Percentiles rank a stretch among this genome's conserved stretches.
Evolutionary conservation across 1,284 basidiomycete species (phyloP).

Genomic region (Malassezia sympodialis): DNA sequence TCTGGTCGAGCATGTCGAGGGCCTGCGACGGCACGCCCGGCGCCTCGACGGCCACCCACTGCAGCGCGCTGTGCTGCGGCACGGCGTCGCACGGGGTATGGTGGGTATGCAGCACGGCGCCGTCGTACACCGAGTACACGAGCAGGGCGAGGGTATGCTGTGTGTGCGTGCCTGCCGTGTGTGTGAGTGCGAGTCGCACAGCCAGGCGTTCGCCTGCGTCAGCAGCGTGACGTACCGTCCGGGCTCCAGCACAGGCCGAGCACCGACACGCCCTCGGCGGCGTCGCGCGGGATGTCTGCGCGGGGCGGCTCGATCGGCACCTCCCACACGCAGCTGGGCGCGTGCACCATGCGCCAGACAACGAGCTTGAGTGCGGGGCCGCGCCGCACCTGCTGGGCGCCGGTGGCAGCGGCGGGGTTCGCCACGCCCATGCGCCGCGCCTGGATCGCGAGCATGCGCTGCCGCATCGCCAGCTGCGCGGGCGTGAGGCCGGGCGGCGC

Average conservation of each 20-base stretch:
- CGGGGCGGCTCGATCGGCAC: conserved; percentile 4
- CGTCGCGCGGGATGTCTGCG: not conserved
- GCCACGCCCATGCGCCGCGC: conserved; percentile 16
- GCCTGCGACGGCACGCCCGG: conserved; percentile 2
- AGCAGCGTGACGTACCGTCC: conserved; percentile 3
- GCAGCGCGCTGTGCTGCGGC: not conserved
- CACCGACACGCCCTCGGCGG: not conserved
- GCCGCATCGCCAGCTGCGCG: conserved; percentile 18
- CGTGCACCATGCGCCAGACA: conserved; percentile 1
- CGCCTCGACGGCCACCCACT: not conserved
- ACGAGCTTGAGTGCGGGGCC: conserved; percentile 7
- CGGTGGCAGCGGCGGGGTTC: conserved; percentile 2
- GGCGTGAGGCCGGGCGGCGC: conserved; percentile 15
- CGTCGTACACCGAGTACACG: conserved; percentile 11
- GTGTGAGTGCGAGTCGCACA: not conserved
- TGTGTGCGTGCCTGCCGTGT: not conserved
- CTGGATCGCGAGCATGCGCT: conserved; percentile 16
- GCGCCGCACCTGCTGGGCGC: not conserved
- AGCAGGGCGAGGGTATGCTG: not conserved
- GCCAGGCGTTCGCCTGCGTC: conserved; percentile 13
- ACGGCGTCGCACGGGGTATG: not conserved
- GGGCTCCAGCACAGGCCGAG: conserved; percentile 12
- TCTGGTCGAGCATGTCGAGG: conserved; percentile 1
- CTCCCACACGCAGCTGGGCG: conserved; percentile 8
- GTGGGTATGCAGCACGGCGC: conserved; percentile 4